Evolutionary conservation across 164 flowering plant species (phyloP), one percentile per base, ranked within the genome.

Genomic region (Vitis rupestris): DNA sequence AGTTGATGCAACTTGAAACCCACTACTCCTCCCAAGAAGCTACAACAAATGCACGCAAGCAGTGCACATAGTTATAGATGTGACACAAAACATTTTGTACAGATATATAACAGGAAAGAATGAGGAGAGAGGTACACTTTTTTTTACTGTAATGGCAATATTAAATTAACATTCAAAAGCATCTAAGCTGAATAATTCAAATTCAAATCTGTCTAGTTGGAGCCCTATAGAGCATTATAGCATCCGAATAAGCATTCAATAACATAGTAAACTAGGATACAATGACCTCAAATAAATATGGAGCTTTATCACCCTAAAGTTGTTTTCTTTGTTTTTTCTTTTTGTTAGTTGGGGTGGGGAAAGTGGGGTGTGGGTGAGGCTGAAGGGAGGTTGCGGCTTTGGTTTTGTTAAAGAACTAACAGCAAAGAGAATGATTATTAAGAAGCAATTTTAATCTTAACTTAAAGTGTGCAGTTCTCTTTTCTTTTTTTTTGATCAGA

Each of bases 11-110:
- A 96, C 99, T 79, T 96, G 97, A 86, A 96, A 96, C 56, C 98
- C 99, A 76, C 93, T 93, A 69, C 94, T 96, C 80, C 88, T 84
- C 57, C 99, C 99, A 76, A 93, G 90, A 82, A 96, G 97, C 99
- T 96, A 71, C 48, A 78, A 72, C 13, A 80, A 10, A 71, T 7
- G 68, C 17, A 66, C 10, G 19, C 52, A 67, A 52, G 15, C n/a
- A 58, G 56, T 16, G 8, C 59, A 44, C 56, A 53, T 29, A 59
- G 17, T 61, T 50, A 69, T 2, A 16, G 12, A 62, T 53, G 23
- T 9, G 50, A 56, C 12, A 56, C 65, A n/a, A 53, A 53, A 53
- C 16, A 53, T 1, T 53, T 14, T 53, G n/a, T n/a, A 14, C 2
- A 11, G 56, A 13, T 12, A 53, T 15, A 10, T 53, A n/a, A 53